phyloP scores from a whole-genome alignment of 1,284 basidiomycete species.

The Irpex sp. region DNA sequence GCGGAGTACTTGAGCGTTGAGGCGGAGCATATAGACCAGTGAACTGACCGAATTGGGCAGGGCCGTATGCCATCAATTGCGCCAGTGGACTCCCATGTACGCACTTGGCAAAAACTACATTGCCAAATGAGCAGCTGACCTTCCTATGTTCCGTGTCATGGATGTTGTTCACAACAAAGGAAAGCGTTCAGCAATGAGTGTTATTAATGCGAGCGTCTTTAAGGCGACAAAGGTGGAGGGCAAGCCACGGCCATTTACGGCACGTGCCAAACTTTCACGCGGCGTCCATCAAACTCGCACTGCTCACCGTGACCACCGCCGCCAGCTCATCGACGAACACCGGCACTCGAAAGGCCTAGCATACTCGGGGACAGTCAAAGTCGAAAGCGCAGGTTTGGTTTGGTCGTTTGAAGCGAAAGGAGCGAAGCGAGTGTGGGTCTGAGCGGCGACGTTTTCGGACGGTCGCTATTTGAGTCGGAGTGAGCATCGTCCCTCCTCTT shows the following conservation, averaged over 20 bases:
- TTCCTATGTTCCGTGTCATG: background rate
- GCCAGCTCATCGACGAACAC: conserved; percentile 11
- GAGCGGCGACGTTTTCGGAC: conserved; percentile 38
- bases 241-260: background rate
- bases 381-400: conserved; percentile 6
- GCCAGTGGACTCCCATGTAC: background rate
- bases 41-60: background rate
- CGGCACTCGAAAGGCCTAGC: background rate
- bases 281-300: conserved; percentile 11
- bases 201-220: background rate
- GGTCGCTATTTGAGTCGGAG: conserved; percentile 34
- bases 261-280: conserved; percentile 11
- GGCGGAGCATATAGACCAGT: background rate
- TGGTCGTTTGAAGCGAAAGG: conserved; percentile 17
- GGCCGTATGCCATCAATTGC: background rate
- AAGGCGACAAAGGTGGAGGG: background rate
- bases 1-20: background rate
- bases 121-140: background rate
- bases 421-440: conserved; percentile 26
- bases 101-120: background rate
- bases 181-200: background rate
- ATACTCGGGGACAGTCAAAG: conserved; percentile 2
- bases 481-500: conserved; percentile 24
- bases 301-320: conserved; percentile 8
- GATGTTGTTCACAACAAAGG: background rate